Evolutionary conservation across 208 protist species (phyloP).

Genomic region (Vickermania ingenoplastis): DNA sequence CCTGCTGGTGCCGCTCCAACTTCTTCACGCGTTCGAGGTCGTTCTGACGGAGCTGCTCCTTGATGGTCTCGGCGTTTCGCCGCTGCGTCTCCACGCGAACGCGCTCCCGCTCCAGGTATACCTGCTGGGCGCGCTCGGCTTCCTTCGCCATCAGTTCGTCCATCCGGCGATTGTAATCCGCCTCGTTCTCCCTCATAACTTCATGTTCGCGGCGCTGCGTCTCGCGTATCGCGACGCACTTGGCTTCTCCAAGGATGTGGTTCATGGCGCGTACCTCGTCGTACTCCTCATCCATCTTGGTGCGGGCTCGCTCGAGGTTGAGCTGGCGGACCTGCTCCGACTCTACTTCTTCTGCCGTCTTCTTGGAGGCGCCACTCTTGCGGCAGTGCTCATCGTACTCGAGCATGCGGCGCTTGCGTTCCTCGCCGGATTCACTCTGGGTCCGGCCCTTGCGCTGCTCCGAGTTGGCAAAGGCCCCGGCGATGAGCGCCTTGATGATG

Average conservation of each 20-base stretch:
- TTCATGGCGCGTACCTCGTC: constrained; percentile 93
- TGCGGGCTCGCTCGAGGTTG: constrained; percentile 65
- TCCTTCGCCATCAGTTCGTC: constrained; percentile 82
- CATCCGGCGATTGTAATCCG: constrained; percentile 58
- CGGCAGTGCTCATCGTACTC: constrained; percentile 65
- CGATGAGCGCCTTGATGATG: constrained; percentile 66
- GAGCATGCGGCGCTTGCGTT: constrained; percentile 68
- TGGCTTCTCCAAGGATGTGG: constrained; percentile 80
- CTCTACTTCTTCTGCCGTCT: constrained; percentile 77
- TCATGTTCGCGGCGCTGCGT: constrained; percentile 82
- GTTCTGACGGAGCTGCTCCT: constrained; percentile 83
- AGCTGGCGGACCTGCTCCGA: constrained; percentile 53
- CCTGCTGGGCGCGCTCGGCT: constrained; percentile 67
- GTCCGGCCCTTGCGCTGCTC: constrained; percentile 1
- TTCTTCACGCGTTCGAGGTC: constrained; percentile 83
- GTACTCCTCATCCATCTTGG: constrained; percentile 77
- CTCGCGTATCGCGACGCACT: constrained; percentile 87
- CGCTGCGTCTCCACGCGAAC: constrained; percentile 71
- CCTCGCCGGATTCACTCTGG: constrained; percentile 32
- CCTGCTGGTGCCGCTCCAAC: constrained; percentile 85
- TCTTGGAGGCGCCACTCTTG: constrained; percentile 23
- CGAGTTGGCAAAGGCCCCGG: constrained; percentile 19
- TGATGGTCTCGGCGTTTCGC: constrained; percentile 76
- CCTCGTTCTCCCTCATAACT: constrained; percentile 40
- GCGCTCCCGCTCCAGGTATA: constrained; percentile 88